phyloP scores from a whole-genome alignment of 169 alveolate genomes.

The Amoebophrya sp. region DNA sequence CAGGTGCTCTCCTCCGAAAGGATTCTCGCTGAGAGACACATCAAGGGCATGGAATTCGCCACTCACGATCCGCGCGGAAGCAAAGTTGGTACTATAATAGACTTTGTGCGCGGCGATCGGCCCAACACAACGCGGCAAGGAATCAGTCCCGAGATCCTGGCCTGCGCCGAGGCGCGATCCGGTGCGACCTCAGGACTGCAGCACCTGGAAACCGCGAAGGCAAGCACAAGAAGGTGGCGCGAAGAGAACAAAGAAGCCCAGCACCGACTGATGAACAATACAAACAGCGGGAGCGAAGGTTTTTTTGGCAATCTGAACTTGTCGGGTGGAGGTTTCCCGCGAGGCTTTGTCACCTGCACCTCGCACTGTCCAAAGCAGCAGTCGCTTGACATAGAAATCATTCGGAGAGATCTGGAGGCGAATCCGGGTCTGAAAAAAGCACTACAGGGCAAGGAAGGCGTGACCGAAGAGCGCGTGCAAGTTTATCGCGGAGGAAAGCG shows the following conservation, averaged over 20 bases:
- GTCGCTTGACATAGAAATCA: too few relatives aligned
- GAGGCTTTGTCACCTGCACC: not conserved
- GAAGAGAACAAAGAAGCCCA: not conserved
- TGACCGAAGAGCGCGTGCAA: not conserved
- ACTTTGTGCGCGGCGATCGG: not conserved
- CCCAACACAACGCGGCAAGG: not conserved
- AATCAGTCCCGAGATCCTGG: not conserved
- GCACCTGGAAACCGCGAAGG: not conserved
- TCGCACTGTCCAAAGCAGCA: not conserved
- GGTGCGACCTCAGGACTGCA: not conserved
- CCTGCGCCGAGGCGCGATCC: not conserved
- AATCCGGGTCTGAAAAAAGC: not conserved
- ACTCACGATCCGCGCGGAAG: not conserved
- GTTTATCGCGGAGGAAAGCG: not conserved
- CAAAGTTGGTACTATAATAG: not conserved
- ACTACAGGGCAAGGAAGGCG: not conserved
- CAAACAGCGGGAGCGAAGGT: not conserved
- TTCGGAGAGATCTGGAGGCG: too few relatives aligned
- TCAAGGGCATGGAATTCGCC: not conserved
- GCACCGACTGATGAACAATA: not conserved
- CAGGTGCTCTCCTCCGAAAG: not conserved
- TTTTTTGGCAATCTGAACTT: not conserved
- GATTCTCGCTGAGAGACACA: not conserved
- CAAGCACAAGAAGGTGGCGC: not conserved
- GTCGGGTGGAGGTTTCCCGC: not conserved